A percentile compares a stretch with the other conserved stretches of the same genome.
Evolutionary conservation across 1,284 basidiomycete species (phyloP).

Genomic region (Trichosporon sp.): DNA sequence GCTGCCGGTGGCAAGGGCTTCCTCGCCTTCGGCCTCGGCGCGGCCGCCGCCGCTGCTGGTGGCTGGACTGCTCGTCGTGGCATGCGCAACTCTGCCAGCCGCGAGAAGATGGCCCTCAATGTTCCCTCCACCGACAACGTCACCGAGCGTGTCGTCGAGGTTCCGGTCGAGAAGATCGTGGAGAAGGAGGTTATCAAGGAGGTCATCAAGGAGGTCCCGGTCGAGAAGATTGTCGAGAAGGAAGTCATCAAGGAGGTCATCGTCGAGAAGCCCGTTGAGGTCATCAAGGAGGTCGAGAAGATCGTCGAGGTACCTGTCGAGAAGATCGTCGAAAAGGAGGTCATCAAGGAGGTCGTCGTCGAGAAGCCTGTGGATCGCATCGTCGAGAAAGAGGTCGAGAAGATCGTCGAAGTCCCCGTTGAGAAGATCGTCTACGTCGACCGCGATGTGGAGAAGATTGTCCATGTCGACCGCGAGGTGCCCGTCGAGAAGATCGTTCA

Average conservation of each 20-base stretch:
- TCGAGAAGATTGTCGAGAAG: conserved; percentile 41
- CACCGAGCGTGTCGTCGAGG: conserved; percentile 48
- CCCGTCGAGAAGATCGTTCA: conserved; percentile 41
- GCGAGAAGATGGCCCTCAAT: conserved; percentile 17
- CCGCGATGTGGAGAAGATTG: conserved; percentile 48
- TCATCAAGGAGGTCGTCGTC: conserved; percentile 43
- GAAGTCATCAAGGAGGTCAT: conserved; percentile 46
- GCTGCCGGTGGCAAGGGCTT: conserved; percentile 17
- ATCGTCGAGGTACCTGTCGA: conserved; percentile 57
- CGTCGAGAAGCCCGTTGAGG: conserved; percentile 44
- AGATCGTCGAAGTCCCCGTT: conserved; percentile 48
- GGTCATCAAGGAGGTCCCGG: conserved; percentile 42
- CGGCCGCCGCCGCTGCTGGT: conserved; percentile 35
- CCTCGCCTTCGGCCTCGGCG: conserved; percentile 27
- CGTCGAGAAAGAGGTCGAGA: conserved; percentile 53
- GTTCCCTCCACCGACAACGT: conserved; percentile 46
- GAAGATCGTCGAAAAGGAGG: conserved; percentile 44
- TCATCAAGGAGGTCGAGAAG: conserved; percentile 46
- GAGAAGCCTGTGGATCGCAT: conserved; percentile 33
- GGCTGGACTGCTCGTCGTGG: conserved; percentile 39
- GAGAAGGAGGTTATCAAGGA: conserved; percentile 25
- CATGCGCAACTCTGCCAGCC: conserved; percentile 25
- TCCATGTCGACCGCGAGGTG: conserved; percentile 52
- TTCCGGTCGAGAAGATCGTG: conserved; percentile 52
- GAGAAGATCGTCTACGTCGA: conserved; percentile 53